Conservation (phyloP, 2,329 filamentous ascomycete species). For the Aspergillus glaucus region DNA sequence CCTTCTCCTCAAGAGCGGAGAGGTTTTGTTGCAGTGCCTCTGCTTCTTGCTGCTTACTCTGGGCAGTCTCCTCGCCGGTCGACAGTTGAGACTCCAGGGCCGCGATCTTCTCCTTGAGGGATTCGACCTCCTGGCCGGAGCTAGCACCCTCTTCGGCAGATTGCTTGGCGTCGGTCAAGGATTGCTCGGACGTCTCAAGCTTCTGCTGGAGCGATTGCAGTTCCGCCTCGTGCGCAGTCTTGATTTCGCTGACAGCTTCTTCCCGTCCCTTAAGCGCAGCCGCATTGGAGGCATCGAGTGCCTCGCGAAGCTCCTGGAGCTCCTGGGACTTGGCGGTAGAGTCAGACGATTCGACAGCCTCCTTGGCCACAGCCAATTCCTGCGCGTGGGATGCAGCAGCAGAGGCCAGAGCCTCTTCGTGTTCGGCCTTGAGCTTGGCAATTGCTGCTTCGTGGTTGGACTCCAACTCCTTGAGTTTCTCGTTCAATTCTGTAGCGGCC, state of each 20-base stretch:
- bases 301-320: constrained; percentile 28
- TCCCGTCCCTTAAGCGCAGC: constrained; percentile 23
- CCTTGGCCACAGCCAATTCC: constrained; percentile 27
- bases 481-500: constrained; percentile 13
- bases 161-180: constrained; percentile 26
- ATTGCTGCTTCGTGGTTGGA: constrained; percentile 22
- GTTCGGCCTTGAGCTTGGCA: constrained; percentile 10
- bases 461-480: constrained; percentile 24
- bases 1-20: constrained; percentile 30
- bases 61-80: constrained; percentile 25
- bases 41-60: constrained; percentile 31
- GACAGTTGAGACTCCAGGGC: constrained; percentile 27
- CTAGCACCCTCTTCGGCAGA: constrained; percentile 28
- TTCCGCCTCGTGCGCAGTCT: constrained; percentile 24
- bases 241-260: constrained; percentile 26
- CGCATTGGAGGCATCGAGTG: constrained; percentile 25
- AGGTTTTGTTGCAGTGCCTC: constrained; percentile 33
- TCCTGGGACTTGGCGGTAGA: constrained; percentile 24
- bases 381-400: constrained; percentile 25
- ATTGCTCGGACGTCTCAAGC: constrained; percentile 27
- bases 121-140: constrained; percentile 31
- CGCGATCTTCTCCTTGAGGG: constrained; percentile 29
- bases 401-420: constrained; percentile 13
- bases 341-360: constrained; percentile 24
- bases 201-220: constrained; percentile 30